Evolutionary conservation across 2,329 filamentous ascomycete species (phyloP), one percentile per base, ranked within the genome.

Genomic region (Xylaria sp.): DNA sequence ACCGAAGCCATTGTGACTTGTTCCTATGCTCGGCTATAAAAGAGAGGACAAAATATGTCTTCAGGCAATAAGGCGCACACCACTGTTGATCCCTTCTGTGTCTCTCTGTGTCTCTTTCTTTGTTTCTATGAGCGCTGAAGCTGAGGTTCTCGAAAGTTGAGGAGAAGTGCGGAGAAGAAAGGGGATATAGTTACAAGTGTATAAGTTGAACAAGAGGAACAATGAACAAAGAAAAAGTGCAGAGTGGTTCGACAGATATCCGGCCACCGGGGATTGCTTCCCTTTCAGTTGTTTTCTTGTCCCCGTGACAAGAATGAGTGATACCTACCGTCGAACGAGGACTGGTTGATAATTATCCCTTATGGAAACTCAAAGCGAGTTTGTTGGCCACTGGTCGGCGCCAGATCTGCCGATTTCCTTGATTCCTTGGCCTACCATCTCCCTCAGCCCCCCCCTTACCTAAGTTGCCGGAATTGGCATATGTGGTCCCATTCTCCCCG

Each of bases 1-100:
- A 86, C 85, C 73, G 82, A 82, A 73, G 84, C 79, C 85, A 87
- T 87, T 8, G 28, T 9, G 48, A 23, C 52, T 39, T 48, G 23
- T 12, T 52, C 18, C 3, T 10, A 3, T 41, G 36, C 41, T 23
- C 13, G 25, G 28, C 23, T 10, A 48, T 13, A 31, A 23, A 31
- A 20, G 39, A 58, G 13, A n/a, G 1, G 13, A 31, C 46, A 20
- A 8, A 31, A 13, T 23, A 46, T n/a, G 6, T 23, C 12, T 6
- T 31, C 56, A 31, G n/a, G 39, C 18, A n/a, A n/a, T 31, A 13
- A 28, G 23, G 36, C 23, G 55, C 23, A 13, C 36, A 13, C 36
- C 39, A 23, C 39, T 18, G n/a, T 46, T 8, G 23, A 58, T 25
- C 55, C 52, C 15, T 25, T 54, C 51, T 54, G 28, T 52, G 7